Evolutionary conservation across 2,329 filamentous ascomycete genomes (phyloP).

Genomic region (Whalleya microplaca): DNA sequence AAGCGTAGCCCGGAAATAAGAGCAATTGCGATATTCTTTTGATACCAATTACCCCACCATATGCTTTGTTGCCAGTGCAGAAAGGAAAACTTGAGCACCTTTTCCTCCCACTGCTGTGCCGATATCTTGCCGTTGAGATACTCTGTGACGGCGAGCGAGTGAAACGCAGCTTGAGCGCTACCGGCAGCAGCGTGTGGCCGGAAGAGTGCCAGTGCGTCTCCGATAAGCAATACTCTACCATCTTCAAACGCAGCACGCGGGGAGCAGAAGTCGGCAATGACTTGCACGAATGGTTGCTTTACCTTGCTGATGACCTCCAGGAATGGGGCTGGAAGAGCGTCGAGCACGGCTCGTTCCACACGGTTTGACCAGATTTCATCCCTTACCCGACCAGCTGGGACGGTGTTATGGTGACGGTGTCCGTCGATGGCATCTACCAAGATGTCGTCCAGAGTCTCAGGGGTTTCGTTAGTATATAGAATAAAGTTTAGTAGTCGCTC

Average conservation of each 20-base stretch:
- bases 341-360: too few relatives aligned
- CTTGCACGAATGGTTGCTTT: constrained; percentile 24
- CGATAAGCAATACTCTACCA: constrained; percentile 20
- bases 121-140: not conserved
- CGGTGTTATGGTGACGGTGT: constrained; percentile 9
- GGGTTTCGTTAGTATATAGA: constrained; percentile 20
- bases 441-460: constrained; percentile 1
- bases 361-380: constrained; percentile 1
- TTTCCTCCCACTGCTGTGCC: too few relatives aligned
- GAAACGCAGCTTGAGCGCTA: constrained; percentile 16
- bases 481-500: constrained; percentile 16
- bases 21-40: too few relatives aligned
- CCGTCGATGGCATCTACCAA: constrained; percentile 7
- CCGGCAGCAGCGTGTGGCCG: constrained; percentile 11
- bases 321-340: not conserved
- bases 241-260: constrained; percentile 17
- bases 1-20: too few relatives aligned
- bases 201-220: constrained; percentile 16
- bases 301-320: constrained; percentile 23
- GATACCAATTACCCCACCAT: too few relatives aligned
- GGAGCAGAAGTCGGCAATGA: constrained; percentile 24
- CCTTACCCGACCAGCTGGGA: constrained; percentile 4
- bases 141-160: constrained; percentile 31
- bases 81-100: too few relatives aligned
- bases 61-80: too few relatives aligned